Percentiles rank a stretch among this genome's conserved stretches.
Conservation (phyloP, 2,329 filamentous ascomycete genomes). For the Didymella arachidicola region DNA sequence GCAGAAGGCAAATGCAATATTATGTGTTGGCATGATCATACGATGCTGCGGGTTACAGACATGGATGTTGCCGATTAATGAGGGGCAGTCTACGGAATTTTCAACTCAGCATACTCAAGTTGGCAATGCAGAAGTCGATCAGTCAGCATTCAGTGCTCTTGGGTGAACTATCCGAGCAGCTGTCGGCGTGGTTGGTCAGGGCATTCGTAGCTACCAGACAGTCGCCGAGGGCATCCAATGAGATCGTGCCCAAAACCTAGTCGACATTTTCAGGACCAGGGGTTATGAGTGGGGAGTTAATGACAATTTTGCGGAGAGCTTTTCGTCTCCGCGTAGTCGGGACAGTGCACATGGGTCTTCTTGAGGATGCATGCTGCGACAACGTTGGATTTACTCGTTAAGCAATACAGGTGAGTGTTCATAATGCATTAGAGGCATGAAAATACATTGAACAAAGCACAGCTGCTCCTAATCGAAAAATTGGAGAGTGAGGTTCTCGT, state of each 20-base stretch:
- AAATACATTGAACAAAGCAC: not conserved
- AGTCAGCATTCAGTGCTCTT: not conserved
- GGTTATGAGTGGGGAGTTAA: slow-evolving; percentile 2
- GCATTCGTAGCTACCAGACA: not conserved
- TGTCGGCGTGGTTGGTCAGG: not conserved
- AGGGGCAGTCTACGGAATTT: not conserved
- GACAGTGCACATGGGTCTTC: not conserved
- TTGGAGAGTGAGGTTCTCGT: not conserved
- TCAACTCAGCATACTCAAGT: not conserved
- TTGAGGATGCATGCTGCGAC: not conserved
- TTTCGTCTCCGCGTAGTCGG: not conserved
- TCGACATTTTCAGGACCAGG: not conserved
- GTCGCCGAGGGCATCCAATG: not conserved
- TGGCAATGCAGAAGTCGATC: slow-evolving; percentile 1
- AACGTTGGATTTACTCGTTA: not conserved
- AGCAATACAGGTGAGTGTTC: not conserved
- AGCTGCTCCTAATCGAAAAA: not conserved
- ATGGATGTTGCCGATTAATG: not conserved
- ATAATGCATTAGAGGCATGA: not conserved
- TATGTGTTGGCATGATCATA: not conserved
- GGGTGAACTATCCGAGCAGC: not conserved
- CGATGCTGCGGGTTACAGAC: not conserved
- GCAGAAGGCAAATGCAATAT: not conserved
- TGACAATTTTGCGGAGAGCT: not conserved
- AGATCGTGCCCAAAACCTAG: not conserved